Evolutionary conservation across 139 green algal genomes (phyloP).

Genomic region (Chlorella ohadii): DNA sequence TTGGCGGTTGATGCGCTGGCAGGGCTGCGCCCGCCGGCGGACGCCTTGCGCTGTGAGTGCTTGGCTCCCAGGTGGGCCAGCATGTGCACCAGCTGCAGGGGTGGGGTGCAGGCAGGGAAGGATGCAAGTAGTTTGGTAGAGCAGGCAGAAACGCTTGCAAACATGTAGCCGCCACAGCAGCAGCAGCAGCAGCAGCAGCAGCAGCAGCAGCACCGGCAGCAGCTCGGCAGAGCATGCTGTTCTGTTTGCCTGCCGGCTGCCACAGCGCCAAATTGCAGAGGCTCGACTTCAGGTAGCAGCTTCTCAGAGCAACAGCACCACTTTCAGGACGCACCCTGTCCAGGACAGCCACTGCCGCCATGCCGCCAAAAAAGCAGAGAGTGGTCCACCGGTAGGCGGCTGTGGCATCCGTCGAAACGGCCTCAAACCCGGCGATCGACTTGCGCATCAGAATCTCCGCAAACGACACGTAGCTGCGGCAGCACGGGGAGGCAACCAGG

Average conservation of each 20-base stretch:
- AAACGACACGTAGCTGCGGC: constrained; percentile 66
- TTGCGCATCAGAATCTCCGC: constrained; percentile 73
- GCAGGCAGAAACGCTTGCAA: no score
- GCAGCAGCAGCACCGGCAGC: no score
- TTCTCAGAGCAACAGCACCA: no score
- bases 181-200: no score
- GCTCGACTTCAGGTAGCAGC: no score
- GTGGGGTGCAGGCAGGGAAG: not conserved
- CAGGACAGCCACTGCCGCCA: constrained; percentile 55
- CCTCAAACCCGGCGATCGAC: constrained; percentile 54
- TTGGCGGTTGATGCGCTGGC: constrained; percentile 10
- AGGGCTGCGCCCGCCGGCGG: no score
- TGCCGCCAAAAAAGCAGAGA: constrained; percentile 74
- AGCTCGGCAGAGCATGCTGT: no score
- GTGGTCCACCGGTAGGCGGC: constrained; percentile 62
- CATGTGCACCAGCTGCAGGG: constrained; percentile 49
- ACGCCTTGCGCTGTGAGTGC: not conserved
- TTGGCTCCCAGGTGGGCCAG: constrained; percentile 13
- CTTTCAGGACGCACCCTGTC: constrained; percentile 37
- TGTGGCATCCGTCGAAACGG: constrained; percentile 14
- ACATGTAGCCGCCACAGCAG: no score
- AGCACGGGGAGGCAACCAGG: not conserved
- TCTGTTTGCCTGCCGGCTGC: no score
- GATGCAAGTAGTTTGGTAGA: no score
- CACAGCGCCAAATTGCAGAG: no score